These are phyloP conservation scores for Corymbia maculata DNA, from an alignment of 345 rosid species.

Conservation along the genomic window DNA sequence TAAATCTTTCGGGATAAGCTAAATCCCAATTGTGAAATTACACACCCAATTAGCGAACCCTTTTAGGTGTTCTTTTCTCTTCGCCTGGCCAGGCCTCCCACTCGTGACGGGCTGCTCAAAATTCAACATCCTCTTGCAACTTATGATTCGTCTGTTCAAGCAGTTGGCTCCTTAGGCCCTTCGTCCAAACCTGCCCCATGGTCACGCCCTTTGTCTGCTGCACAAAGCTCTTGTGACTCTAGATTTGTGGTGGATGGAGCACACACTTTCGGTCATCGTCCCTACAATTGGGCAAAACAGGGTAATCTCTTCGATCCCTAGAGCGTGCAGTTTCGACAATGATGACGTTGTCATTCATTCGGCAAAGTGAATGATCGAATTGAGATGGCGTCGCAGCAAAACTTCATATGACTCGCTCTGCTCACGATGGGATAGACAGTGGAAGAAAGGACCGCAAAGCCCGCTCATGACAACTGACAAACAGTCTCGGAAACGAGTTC, in stretches of 20 bases:
- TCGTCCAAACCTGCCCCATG: neutral
- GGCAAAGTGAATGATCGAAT: neutral
- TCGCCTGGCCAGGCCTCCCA: neutral
- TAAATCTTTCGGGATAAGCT: neutral
- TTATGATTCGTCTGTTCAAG: neutral
- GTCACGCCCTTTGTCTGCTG: neutral
- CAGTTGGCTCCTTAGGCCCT: neutral
- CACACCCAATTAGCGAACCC: neutral
- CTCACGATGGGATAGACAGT: too few relatives aligned
- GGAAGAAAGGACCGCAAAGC: too few relatives aligned
- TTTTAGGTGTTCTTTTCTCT: neutral
- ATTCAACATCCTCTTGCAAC: neutral
- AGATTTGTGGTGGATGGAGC: neutral
- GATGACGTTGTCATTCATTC: neutral
- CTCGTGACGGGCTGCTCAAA: neutral
- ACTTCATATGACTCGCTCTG: too few relatives aligned
- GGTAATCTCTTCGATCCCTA: neutral
- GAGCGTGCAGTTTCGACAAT: neutral
- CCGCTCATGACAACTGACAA: too few relatives aligned
- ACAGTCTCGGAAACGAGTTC: too few relatives aligned
- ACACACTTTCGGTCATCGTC: neutral
- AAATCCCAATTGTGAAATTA: neutral
- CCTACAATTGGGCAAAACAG: neutral
- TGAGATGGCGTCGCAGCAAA: neutral
- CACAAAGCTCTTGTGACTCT: neutral